Evolutionary conservation across 208 protist species (phyloP).

Genomic region (Leishmania braziliensis): DNA sequence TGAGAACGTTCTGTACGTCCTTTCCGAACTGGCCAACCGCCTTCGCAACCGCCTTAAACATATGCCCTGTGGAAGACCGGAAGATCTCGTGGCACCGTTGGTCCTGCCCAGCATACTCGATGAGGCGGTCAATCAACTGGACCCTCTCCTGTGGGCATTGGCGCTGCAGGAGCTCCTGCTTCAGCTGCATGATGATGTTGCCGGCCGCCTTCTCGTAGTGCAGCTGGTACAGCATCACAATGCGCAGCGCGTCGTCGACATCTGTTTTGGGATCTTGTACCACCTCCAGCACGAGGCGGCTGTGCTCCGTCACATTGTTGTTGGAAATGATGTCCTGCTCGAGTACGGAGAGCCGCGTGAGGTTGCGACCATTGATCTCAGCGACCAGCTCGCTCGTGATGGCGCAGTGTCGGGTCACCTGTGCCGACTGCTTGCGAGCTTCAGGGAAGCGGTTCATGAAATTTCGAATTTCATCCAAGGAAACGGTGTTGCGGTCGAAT

Average conservation of each 20-base stretch:
- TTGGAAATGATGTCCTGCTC: slow-evolving; percentile 85
- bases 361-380: slow-evolving; percentile 82
- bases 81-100: slow-evolving; percentile 79
- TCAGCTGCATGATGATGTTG: slow-evolving; percentile 71
- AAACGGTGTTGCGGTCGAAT: slow-evolving; percentile 79
- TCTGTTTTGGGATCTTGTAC: slow-evolving; percentile 86
- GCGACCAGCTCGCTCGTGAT: slow-evolving; percentile 80
- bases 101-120: slow-evolving; percentile 69
- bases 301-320: slow-evolving; percentile 80
- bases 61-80: slow-evolving; percentile 64
- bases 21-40: slow-evolving; percentile 82
- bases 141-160: slow-evolving; percentile 64
- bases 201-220: slow-evolving; percentile 74
- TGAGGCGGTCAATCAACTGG: slow-evolving; percentile 71
- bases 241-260: slow-evolving; percentile 76
- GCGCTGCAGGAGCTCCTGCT: slow-evolving; percentile 62
- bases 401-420: slow-evolving; percentile 81
- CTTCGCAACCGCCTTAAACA: slow-evolving; percentile 80
- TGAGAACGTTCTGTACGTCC: slow-evolving; percentile 97
- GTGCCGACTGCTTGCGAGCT: slow-evolving; percentile 73
- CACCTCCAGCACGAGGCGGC: slow-evolving; percentile 73
- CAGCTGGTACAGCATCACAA: slow-evolving; percentile 82
- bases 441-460: slow-evolving; percentile 91
- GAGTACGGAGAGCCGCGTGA: slow-evolving; percentile 82
- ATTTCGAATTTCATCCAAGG: slow-evolving; percentile 83